phyloP scores from a whole-genome alignment of 2,329 filamentous ascomycete species.

The Sporothrix inflata region DNA sequence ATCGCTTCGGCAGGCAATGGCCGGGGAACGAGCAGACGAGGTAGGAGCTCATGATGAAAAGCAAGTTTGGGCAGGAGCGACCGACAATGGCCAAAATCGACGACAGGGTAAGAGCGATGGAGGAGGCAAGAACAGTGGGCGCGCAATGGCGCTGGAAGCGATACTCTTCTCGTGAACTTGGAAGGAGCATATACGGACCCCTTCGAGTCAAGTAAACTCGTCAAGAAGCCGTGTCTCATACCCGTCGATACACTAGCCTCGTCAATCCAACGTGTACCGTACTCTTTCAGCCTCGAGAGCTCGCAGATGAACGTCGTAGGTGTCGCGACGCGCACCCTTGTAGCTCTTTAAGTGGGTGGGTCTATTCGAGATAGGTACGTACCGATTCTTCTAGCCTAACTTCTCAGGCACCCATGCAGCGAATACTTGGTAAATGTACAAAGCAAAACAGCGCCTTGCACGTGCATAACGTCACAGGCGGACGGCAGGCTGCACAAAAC shows the following conservation, averaged over 20 bases:
- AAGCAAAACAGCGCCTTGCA: neutral
- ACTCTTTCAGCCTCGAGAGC: neutral
- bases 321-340: neutral
- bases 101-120: neutral
- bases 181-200: neutral
- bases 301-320: neutral
- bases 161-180: neutral
- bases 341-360: neutral
- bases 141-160: neutral
- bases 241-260: neutral
- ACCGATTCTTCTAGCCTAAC: neutral
- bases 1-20: neutral
- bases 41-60: neutral
- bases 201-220: neutral
- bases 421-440: neutral
- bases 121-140: neutral
- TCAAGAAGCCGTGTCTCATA: neutral
- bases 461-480: conserved; percentile 21
- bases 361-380: neutral
- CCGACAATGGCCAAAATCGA: neutral
- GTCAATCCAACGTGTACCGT: neutral
- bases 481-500: conserved; percentile 1
- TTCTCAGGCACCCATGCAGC: conserved; percentile 2
- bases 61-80: neutral
- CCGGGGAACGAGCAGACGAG: neutral